phyloP scores from a whole-genome alignment of 2,329 filamentous ascomycete genomes.

The Cladosporium austrohemisphaericum region DNA sequence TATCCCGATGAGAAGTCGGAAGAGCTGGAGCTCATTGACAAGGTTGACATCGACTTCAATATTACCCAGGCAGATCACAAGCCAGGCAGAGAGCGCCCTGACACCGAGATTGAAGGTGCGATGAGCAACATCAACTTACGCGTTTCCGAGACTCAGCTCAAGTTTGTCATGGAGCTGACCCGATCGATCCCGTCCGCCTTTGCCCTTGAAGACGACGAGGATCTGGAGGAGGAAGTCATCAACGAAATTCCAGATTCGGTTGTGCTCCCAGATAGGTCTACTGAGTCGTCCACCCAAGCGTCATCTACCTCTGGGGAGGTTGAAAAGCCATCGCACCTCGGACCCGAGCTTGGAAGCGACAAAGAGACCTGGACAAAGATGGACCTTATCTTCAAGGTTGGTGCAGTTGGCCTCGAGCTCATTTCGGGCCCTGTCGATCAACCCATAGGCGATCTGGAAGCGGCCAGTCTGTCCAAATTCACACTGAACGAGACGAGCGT shows the following conservation, averaged over 20 bases:
- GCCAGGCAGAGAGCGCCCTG: slow-evolving; percentile 71
- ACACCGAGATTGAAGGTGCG: slow-evolving; percentile 83
- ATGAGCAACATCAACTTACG: slow-evolving; percentile 92
- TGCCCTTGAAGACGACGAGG: slow-evolving; percentile 65
- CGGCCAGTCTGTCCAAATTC: slow-evolving; percentile 85
- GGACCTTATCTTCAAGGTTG: slow-evolving; percentile 84
- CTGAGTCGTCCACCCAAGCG: slow-evolving; percentile 46
- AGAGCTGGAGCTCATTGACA: slow-evolving; percentile 93
- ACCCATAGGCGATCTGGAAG: slow-evolving; percentile 73
- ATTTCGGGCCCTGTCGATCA: slow-evolving; percentile 70
- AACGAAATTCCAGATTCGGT: slow-evolving; percentile 63
- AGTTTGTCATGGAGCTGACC: slow-evolving; percentile 82
- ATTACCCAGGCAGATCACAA: slow-evolving; percentile 89
- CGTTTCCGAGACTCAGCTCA: slow-evolving; percentile 86
- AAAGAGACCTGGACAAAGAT: slow-evolving; percentile 84
- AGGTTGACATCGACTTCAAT: slow-evolving; percentile 89
- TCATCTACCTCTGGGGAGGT: slow-evolving; percentile 18
- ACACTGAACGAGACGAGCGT: slow-evolving; percentile 88
- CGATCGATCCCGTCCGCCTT: slow-evolving; percentile 86
- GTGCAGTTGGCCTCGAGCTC: slow-evolving; percentile 83
- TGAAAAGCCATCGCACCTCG: slow-evolving; percentile 31
- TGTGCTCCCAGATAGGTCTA: slow-evolving; percentile 47
- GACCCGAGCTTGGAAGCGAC: slow-evolving; percentile 66
- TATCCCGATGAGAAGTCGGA: slow-evolving; percentile 70
- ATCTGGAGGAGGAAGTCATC: slow-evolving; percentile 66